Evolutionary conservation across 2,329 filamentous ascomycete species (phyloP), one percentile per base, ranked within the genome.

Genomic region (Fusarium illudens): DNA sequence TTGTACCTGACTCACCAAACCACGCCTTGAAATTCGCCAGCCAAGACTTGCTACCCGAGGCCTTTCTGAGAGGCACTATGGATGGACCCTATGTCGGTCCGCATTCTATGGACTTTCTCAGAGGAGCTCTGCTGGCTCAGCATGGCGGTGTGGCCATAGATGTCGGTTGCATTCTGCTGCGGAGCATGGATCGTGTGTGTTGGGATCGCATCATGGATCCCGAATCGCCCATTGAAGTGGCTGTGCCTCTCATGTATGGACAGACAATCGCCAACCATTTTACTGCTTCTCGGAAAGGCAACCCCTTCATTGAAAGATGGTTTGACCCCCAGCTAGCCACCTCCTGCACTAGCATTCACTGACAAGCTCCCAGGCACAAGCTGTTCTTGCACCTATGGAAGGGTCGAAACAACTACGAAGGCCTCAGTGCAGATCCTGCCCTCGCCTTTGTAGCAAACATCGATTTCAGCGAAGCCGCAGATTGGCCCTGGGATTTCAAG

Each of bases 121-220:
- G 81, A 10, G 77, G 79, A 6, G 78, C 80, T n/a, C 72, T 77
- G 6, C 62, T 83, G 13, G 76, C 75, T 51, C 62, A 69, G 15
- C 77, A 81, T 53, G 81, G 80, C 7, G 80, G 81, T 20, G 78
- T 77, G 0, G 81, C 77, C 72, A 75, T 82, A 63, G 80, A 83
- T 58, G 78, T 81, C 6, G 79, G 80, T 5, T 76, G 72, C 39
- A 74, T 82, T 15, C 60, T 81, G n/a, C 69, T 80, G 30, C 70
- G 79, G 6, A 64, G 70, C 27, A 68, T 82, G 25, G 79, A 82
- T 56, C 67, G 74, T 13, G 72, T 81, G 33, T 81, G 78, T 44
- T 82, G 79, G 80, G 61, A 76, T 19, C 57, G 73, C 32, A 70
- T 82, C n/a, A 69, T 71, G 29, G 78, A 81, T 60, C 71, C 76